Percentiles rank a stretch among this genome's conserved stretches.
phyloP scores from a whole-genome alignment of 2,329 filamentous ascomycete genomes.

The Claviceps sp. region DNA sequence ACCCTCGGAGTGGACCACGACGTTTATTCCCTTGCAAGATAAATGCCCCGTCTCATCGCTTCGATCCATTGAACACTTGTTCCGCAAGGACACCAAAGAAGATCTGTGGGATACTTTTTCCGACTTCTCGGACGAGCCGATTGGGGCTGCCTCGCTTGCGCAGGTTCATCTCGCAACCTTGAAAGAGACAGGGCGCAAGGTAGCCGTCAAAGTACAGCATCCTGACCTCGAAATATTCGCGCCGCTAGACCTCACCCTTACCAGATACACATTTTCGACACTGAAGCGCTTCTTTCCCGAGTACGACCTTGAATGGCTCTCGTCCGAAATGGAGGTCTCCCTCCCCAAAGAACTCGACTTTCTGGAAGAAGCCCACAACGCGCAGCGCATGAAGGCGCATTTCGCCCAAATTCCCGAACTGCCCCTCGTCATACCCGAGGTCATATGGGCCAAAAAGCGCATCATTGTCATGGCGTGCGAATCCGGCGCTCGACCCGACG shows the following conservation, averaged over 20 bases:
- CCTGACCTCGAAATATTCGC: constrained; percentile 82
- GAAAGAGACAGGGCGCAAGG: constrained; percentile 67
- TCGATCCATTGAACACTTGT: constrained; percentile 78
- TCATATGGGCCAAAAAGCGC: constrained; percentile 77
- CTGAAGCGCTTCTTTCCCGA: constrained; percentile 92
- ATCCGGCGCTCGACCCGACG: constrained; percentile 74
- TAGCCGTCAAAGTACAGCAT: constrained; percentile 96
- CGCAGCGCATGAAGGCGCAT: constrained; percentile 63
- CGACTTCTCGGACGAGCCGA: constrained; percentile 65
- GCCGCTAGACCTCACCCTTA: constrained; percentile 73
- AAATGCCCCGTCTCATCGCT: constrained; percentile 86
- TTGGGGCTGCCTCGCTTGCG: constrained; percentile 85
- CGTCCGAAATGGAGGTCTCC: constrained; percentile 81
- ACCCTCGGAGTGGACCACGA: constrained; percentile 83
- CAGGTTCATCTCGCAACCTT: constrained; percentile 86
- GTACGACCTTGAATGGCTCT: constrained; percentile 94
- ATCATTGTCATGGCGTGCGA: constrained; percentile 95
- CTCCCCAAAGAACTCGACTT: constrained; percentile 90
- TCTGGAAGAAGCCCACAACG: constrained; percentile 71
- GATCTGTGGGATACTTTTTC: constrained; percentile 74
- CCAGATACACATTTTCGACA: constrained; percentile 76
- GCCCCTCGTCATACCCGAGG: constrained; percentile 79
- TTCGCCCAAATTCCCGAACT: constrained; percentile 60
- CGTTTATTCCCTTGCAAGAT: constrained; percentile 92
- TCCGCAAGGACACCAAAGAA: constrained; percentile 66